Evolutionary conservation across 1,284 basidiomycete genomes (phyloP), one percentile per base, ranked within the genome.

Genomic region (Naganishia sp.): DNA sequence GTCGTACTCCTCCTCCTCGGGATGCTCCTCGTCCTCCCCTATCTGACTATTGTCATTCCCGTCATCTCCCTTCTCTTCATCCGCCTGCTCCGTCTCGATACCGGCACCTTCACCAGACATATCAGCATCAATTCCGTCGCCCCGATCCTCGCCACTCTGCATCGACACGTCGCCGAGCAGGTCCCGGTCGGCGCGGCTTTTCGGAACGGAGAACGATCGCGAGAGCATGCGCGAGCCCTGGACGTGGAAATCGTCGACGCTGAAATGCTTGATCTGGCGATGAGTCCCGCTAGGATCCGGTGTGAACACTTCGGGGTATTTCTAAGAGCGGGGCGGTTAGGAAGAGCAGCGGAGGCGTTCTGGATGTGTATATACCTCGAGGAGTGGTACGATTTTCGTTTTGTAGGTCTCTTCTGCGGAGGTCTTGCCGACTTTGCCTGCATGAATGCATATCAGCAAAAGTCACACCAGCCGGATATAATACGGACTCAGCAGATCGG

Each of bases 181-280:
- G 44, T 3, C 44, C 45, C 31, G 55, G 36, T 39, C 54, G 63
- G 52, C 44, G 21, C 33, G 53, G 23, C 50, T 25, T 23, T 45
- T 44, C 54, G 64, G 74, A 7, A 80, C 69, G 0, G 75, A 79
- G 69, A 80, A 80, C 18, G 75, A 76, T 52, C 95, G 85, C 13
- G 93, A 96, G 7, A 98, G 84, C 59, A 99, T 91, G n/a, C 90
- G 85, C 67, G 90, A 94, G 6, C 95, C 96, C 84, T 93, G 93
- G 42, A 90, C 80, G 75, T 99, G 96, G 75, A 91, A 98, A 21
- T 84, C 82, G 54, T 88, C 84, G 6, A 94, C 75, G 0, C 88
- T 86, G 76, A 92, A 97, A 7, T 75, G 59, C 21, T n/a, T n/a
- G 21, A 61, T 61, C 36, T 39, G 21, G 6, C 59, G 48, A 18